phyloP scores from a whole-genome alignment of 768 basidiomycete genomes.

The Tephrocybe sp. region DNA sequence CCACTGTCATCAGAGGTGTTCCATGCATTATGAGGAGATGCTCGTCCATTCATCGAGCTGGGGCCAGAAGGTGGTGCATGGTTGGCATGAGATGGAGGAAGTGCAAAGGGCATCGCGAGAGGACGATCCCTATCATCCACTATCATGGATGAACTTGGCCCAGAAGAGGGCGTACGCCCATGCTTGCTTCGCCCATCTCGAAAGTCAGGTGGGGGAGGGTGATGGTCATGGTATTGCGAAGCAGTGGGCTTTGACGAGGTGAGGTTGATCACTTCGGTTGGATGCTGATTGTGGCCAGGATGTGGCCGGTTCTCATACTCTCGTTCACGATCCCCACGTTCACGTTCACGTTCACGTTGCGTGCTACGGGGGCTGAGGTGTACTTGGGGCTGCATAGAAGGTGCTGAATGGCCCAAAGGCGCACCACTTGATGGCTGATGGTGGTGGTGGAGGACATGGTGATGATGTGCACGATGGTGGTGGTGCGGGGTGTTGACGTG shows the following conservation, averaged over 20 bases:
- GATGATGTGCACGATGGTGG: slow-evolving; percentile 48
- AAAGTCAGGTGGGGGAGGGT: slow-evolving; percentile 22
- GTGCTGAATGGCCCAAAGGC: slow-evolving; percentile 25
- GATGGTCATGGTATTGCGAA: slow-evolving; percentile 31
- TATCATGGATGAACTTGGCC: slow-evolving; percentile 22
- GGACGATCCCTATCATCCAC: slow-evolving; percentile 54
- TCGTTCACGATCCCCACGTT: slow-evolving; percentile 23
- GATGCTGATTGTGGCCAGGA: slow-evolving; percentile 35
- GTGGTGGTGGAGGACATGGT: slow-evolving; percentile 47
- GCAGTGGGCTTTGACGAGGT: slow-evolving; percentile 32
- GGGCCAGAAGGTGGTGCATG: slow-evolving; percentile 18
- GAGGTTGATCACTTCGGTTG: slow-evolving; percentile 52
- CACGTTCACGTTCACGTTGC: slow-evolving; percentile 24
- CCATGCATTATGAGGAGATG: slow-evolving; percentile 35
- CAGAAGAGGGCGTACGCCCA: slow-evolving; percentile 6
- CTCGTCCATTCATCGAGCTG: slow-evolving; percentile 22
- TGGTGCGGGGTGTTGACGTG: slow-evolving; percentile 42
- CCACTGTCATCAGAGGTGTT: slow-evolving; percentile 27
- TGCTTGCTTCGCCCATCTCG: slow-evolving; percentile 29
- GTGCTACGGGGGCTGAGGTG: slow-evolving; percentile 20
- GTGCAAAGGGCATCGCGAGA: slow-evolving; percentile 50
- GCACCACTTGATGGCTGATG: slow-evolving; percentile 22
- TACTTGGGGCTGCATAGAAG: slow-evolving; percentile 29
- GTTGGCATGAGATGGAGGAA: slow-evolving; percentile 29
- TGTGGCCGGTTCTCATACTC: slow-evolving; percentile 34